Base-by-base conservation (phyloP, 1,139 yeast species). In the Waltiozyma sp. region DNA sequence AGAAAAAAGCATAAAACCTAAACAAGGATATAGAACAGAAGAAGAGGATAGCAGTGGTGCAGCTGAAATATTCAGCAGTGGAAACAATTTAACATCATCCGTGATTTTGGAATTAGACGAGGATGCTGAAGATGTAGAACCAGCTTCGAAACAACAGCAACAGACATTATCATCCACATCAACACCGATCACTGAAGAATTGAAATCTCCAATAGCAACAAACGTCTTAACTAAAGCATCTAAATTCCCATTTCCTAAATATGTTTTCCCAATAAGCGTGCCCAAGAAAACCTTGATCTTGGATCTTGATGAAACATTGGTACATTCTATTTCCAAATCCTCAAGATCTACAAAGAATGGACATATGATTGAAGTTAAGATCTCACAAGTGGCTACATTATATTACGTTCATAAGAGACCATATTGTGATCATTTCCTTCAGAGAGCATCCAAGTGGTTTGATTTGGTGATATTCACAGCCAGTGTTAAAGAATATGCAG, bases 401-500 rank as follows among this genome's bases (percentile, higher is more conserved):
- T 91, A 91, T 62, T 84, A 84, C 58, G 96, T 91, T 19, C 86
- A 87, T 57, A 91, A 89, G 59, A 71, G 98, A 46, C 98, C 98
- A 0, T 83, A 72, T 57, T 91, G 96, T 58, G 96, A 87, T 60
- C 75, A 76, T 51, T 91, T 91, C 57, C 67, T 91, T 28, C 70
- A 76, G 46, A 83, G 80, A 48, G 93, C 88, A 14, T 69, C 81
- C 44, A 77, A 79, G 54, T 91, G 97, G 97, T 91, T 78, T 62
- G 85, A 87, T 53, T 66, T 91, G 38, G 91, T 88, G 40, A 77
- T 91, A 13, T 88, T 88, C 65, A 91, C 98, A 0, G 98, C 98
- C 2, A 82, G 95, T 41, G 93, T 91, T 46, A 80, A 80, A 61
- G 96, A 88, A 59, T 91, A 91, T 56, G 98, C 98, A 0, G 98